Conservation (phyloP, 2,329 filamentous ascomycete genomes). For the Sporothrix euskadiensis region DNA sequence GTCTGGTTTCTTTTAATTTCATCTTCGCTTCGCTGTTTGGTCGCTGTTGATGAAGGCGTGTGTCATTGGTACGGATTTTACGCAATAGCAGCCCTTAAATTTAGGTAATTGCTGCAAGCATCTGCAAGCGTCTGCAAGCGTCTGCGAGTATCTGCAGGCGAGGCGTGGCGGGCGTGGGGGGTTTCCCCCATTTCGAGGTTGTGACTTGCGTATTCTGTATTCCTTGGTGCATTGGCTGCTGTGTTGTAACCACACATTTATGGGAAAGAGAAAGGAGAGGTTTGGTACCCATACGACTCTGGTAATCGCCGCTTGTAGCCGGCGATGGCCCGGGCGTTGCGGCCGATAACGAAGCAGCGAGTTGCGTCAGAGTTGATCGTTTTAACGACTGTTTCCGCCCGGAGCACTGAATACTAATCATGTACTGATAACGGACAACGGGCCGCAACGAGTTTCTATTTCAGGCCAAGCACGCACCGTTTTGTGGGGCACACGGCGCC, state of each 20-base stretch:
- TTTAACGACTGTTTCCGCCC: background rate
- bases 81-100: background rate
- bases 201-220: no score
- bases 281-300: background rate
- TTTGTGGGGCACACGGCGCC: background rate
- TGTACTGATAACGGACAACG: background rate
- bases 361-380: background rate
- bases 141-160: background rate
- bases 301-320: background rate
- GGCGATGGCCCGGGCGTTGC: background rate
- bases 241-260: background rate
- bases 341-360: background rate
- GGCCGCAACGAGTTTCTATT: background rate
- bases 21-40: background rate
- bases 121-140: background rate
- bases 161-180: constrained; percentile 12
- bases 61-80: background rate
- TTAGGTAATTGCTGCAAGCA: background rate
- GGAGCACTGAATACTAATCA: background rate
- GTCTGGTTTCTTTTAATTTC: background rate
- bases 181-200: no score
- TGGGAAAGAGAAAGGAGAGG: background rate
- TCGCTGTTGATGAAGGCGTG: background rate
- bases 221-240: background rate
- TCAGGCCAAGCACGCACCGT: background rate